phyloP scores from a whole-genome alignment of 2,329 filamentous ascomycete species.

The Mycosphaerelloides madeirae region DNA sequence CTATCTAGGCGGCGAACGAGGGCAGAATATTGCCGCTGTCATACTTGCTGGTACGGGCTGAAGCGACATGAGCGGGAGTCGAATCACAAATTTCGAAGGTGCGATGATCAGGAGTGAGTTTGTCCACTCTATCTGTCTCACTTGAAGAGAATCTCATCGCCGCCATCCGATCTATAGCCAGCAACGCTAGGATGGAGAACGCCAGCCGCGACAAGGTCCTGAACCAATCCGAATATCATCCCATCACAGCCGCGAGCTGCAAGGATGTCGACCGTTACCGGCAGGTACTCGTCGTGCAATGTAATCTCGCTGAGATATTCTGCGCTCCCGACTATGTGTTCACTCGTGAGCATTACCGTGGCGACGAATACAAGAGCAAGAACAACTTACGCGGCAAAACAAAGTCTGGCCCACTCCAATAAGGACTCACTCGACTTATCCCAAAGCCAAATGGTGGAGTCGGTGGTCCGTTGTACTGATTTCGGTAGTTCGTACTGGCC shows the following conservation, averaged over 20 bases:
- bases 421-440: slow-evolving; percentile 45
- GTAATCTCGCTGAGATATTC: slow-evolving; percentile 47
- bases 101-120: background rate
- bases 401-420: slow-evolving; percentile 46
- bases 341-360: background rate
- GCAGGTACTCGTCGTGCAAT: slow-evolving; percentile 47
- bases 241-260: slow-evolving; percentile 58
- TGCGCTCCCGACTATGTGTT: slow-evolving; percentile 37
- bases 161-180: slow-evolving; percentile 39
- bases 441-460: slow-evolving; percentile 46
- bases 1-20: slow-evolving; percentile 37
- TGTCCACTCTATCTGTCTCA: slow-evolving; percentile 2
- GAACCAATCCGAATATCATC: slow-evolving; percentile 51
- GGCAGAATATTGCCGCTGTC: slow-evolving; percentile 33
- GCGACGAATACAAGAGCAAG: no score
- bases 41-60: slow-evolving; percentile 21
- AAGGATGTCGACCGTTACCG: slow-evolving; percentile 55
- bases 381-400: slow-evolving; percentile 37
- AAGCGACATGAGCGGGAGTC: background rate
- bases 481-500: slow-evolving; percentile 42
- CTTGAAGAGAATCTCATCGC: slow-evolving; percentile 39
- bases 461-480: slow-evolving; percentile 42
- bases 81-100: no score
- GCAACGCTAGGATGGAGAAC: slow-evolving; percentile 44
- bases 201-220: slow-evolving; percentile 48